Conservation (phyloP, 352 stramenopile genomes). For the Stephanocyclus meneghinianus region DNA sequence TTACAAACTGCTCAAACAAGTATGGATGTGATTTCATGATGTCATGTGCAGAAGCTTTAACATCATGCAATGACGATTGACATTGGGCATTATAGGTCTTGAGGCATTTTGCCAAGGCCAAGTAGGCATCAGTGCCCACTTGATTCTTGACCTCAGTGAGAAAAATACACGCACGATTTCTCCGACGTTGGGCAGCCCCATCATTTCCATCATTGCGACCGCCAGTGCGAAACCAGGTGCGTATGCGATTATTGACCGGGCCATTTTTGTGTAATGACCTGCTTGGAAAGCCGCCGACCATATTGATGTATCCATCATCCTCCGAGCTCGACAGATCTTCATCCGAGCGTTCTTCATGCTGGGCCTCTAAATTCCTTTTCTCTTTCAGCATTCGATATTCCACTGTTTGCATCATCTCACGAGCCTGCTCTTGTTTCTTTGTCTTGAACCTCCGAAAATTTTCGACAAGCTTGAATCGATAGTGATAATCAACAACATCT, state of each 20-base stretch:
- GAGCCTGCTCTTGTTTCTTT: slow-evolving; percentile 73
- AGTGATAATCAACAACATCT: slow-evolving; percentile 81
- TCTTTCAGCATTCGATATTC: slow-evolving; percentile 67
- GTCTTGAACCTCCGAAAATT: slow-evolving; percentile 78
- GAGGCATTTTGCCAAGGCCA: slow-evolving; percentile 40
- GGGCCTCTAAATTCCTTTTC: slow-evolving; percentile 28
- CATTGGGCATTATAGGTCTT: slow-evolving; percentile 36
- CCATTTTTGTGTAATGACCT: slow-evolving; percentile 3
- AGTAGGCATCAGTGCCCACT: slow-evolving; percentile 38
- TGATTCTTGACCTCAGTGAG: slow-evolving; percentile 29
- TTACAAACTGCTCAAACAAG: slow-evolving; percentile 55
- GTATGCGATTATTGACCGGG: slow-evolving; percentile 42
- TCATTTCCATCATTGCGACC: slow-evolving; percentile 22
- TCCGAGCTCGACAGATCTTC: slow-evolving; percentile 32
- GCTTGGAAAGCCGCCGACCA: slow-evolving; percentile 2
- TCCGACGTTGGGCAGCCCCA: slow-evolving; percentile 35
- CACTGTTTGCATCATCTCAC: slow-evolving; percentile 73
- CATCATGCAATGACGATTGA: slow-evolving; percentile 26
- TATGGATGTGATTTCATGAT: slow-evolving; percentile 57
- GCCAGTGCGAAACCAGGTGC: slow-evolving; percentile 42
- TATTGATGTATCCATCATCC: slow-evolving; percentile 25
- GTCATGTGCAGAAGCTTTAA: slow-evolving; percentile 42
- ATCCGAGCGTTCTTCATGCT: slow-evolving; percentile 20
- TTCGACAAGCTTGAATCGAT: slow-evolving; percentile 81
- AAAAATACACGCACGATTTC: slow-evolving; percentile 38